These are phyloP conservation scores for Yamadazyma spencermartinsiae DNA, from an alignment of 1,139 yeast genomes.

Conservation along the genomic window DNA sequence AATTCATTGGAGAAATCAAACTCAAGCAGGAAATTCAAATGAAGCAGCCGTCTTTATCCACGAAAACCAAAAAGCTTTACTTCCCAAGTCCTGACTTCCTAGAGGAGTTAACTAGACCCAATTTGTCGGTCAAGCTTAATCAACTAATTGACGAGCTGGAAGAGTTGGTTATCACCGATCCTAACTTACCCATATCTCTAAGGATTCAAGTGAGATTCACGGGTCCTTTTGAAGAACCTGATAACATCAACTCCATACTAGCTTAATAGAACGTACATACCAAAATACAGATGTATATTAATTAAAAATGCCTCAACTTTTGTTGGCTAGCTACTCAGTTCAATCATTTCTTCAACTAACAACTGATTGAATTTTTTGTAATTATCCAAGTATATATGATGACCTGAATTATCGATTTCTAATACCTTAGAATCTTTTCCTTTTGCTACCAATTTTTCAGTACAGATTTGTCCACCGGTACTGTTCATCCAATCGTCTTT, in stretches of 20 bases:
- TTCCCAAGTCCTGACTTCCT: conserved; percentile 52
- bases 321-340: conserved; percentile 5
- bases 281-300: conserved; percentile 3
- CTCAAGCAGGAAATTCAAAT: conserved; percentile 40
- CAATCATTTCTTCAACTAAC: conserved; percentile 36
- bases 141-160: conserved; percentile 45
- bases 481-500: conserved; percentile 78
- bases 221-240: conserved; percentile 23
- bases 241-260: conserved; percentile 15
- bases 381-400: conserved; percentile 71
- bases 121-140: conserved; percentile 36
- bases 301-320: background rate
- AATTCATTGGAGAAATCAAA: conserved; percentile 44
- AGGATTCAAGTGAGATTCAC: conserved; percentile 25
- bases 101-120: conserved; percentile 49
- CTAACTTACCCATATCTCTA: conserved; percentile 49
- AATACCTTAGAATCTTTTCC: conserved; percentile 38
- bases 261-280: conserved; percentile 4
- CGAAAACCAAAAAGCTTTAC: conserved; percentile 44
- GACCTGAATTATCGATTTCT: conserved; percentile 60
- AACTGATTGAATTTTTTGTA: conserved; percentile 48
- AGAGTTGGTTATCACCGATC: conserved; percentile 60
- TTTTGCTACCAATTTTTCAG: conserved; percentile 26
- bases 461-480: conserved; percentile 51
- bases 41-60: conserved; percentile 52